Evolutionary conservation across 1,284 basidiomycete species (phyloP).

Genomic region (Tylopilus sp.): DNA sequence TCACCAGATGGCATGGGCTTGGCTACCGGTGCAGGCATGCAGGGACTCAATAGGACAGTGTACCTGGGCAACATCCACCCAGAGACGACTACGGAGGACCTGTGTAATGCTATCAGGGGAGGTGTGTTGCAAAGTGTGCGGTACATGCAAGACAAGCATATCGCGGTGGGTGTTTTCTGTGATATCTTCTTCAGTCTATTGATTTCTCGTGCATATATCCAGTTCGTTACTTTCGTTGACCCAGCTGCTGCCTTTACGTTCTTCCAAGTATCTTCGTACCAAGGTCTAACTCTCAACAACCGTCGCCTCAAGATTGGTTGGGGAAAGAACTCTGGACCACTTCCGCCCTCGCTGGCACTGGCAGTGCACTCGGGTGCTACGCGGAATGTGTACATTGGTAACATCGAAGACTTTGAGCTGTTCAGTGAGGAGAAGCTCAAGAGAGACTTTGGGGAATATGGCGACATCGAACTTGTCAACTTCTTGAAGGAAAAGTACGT

Average conservation of each 20-base stretch:
- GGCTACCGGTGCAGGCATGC: slow-evolving; percentile 39
- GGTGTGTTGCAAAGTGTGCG: slow-evolving; percentile 88
- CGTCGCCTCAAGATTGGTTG: slow-evolving; percentile 91
- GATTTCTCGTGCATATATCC: slow-evolving; percentile 15
- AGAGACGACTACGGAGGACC: slow-evolving; percentile 87
- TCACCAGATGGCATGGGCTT: slow-evolving; percentile 51
- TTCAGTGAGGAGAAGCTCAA: slow-evolving; percentile 85
- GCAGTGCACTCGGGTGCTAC: slow-evolving; percentile 89
- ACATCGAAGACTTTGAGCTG: slow-evolving; percentile 87
- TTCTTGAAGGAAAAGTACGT: slow-evolving; percentile 90
- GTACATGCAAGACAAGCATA: slow-evolving; percentile 93
- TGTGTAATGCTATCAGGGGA: slow-evolving; percentile 91
- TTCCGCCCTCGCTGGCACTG: slow-evolving; percentile 79
- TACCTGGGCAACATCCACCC: slow-evolving; percentile 94
- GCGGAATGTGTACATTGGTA: slow-evolving; percentile 92
- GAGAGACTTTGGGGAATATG: slow-evolving; percentile 87
- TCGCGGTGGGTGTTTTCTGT: slow-evolving; percentile 62
- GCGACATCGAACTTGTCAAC: slow-evolving; percentile 94
- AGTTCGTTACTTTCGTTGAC: slow-evolving; percentile 92
- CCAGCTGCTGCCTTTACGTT: slow-evolving; percentile 87
- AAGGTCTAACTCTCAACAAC: slow-evolving; percentile 86
- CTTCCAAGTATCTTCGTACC: slow-evolving; percentile 84
- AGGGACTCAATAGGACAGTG: slow-evolving; percentile 80
- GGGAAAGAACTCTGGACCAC: slow-evolving; percentile 88
- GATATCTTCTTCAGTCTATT: not conserved